A percentile compares a stretch with the other conserved stretches of the same genome.
phyloP scores from a whole-genome alignment of 2,329 filamentous ascomycete species.

The Mariannaea elegans region DNA sequence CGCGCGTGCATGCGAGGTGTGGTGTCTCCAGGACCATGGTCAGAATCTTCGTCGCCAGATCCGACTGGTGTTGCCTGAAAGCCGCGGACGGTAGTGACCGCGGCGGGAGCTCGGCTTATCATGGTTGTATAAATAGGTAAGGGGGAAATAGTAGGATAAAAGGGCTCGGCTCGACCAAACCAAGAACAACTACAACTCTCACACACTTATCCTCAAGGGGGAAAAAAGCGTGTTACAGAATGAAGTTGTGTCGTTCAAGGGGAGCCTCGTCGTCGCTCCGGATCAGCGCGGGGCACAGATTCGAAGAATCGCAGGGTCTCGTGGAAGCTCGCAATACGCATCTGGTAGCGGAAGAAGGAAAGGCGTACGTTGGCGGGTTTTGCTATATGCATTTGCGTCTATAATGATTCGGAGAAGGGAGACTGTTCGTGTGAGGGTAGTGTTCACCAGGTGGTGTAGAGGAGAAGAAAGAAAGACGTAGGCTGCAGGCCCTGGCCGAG shows the following conservation, averaged over 20 bases:
- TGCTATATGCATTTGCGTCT: slow-evolving; percentile 65
- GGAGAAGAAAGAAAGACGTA: slow-evolving; percentile 25
- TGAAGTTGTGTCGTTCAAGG: slow-evolving; percentile 46
- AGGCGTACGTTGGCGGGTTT: slow-evolving; percentile 53
- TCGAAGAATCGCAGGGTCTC: slow-evolving; percentile 59
- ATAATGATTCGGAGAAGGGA: slow-evolving; percentile 27
- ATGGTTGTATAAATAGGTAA: slow-evolving; percentile 45
- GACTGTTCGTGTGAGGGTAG: slow-evolving; percentile 24
- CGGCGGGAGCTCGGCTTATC: slow-evolving; percentile 58
- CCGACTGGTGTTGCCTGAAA: slow-evolving; percentile 63
- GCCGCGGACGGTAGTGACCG: slow-evolving; percentile 64
- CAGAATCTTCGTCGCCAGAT: slow-evolving; percentile 68
- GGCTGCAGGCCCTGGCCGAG: slow-evolving; percentile 18
- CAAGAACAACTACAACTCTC: slow-evolving; percentile 30
- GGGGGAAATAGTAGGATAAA: slow-evolving; percentile 23
- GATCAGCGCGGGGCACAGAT: slow-evolving; percentile 64
- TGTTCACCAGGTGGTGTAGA: slow-evolving; percentile 43
- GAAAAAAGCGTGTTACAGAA: slow-evolving; percentile 28
- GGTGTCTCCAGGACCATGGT: slow-evolving; percentile 52
- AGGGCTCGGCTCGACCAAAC: slow-evolving; percentile 26
- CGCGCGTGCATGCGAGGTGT: slow-evolving; percentile 47
- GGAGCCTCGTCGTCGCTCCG: slow-evolving; percentile 66
- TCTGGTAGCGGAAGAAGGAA: slow-evolving; percentile 65
- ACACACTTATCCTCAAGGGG: slow-evolving; percentile 25
- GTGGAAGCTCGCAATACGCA: slow-evolving; percentile 62